These are phyloP conservation scores for Spergularia bocconei DNA, from an alignment of 148 eudicot genomes.

Conservation along the genomic window DNA sequence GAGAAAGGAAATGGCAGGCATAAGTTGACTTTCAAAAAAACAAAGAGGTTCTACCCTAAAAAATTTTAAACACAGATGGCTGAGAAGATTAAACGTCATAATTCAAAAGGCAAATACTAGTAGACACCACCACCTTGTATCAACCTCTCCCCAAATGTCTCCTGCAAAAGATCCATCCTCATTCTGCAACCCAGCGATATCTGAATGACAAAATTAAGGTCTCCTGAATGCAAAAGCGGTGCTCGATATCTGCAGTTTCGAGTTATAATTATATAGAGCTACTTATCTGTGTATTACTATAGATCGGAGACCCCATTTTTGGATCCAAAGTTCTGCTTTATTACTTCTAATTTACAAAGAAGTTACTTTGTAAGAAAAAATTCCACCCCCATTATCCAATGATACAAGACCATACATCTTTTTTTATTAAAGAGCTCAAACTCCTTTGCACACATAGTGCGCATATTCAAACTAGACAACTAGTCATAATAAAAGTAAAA, in stretches of 20 bases:
- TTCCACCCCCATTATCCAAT: no score
- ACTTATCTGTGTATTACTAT: neutral
- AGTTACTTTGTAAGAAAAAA: no score
- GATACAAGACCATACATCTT: neutral
- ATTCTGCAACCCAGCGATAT: constrained; percentile 69
- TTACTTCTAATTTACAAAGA: no score
- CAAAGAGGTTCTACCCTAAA: no score
- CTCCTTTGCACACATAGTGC: neutral
- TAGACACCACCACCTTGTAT: constrained; percentile 54
- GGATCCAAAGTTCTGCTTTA: no score
- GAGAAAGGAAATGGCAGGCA: constrained; percentile 9
- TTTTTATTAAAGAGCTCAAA: neutral
- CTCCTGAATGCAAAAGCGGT: neutral
- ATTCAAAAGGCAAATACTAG: constrained; percentile 8
- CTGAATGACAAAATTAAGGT: constrained; percentile 54
- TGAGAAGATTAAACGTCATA: neutral
- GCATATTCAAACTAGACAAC: neutral
- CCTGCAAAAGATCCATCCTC: constrained; percentile 97
- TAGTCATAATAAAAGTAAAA: neutral
- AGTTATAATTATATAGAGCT: neutral
- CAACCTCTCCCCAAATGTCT: constrained; percentile 97
- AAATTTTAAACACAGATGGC: neutral
- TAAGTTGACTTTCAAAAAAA: neutral
- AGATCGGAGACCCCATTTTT: no score
- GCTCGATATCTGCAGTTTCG: neutral